Evolutionary conservation across 768 basidiomycete genomes (phyloP).

Genomic region (Sarcodon aspratus): DNA sequence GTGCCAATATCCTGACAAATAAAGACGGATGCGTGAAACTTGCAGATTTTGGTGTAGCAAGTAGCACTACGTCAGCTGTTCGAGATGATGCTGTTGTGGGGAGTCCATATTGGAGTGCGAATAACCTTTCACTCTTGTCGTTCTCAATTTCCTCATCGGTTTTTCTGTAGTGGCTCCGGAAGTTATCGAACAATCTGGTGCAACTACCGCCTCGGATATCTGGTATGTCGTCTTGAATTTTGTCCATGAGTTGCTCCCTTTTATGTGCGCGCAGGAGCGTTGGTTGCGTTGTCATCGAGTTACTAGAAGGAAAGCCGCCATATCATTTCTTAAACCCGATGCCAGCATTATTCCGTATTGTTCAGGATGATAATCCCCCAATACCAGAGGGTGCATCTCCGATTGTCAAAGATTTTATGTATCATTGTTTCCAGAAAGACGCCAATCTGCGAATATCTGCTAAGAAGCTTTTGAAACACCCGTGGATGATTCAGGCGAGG

Average conservation of each 20-base stretch:
- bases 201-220: constrained; percentile 94
- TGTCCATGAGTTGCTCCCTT: background rate
- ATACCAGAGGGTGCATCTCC: constrained; percentile 94
- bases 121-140: background rate
- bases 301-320: constrained; percentile 85
- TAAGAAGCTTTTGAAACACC: constrained; percentile 83
- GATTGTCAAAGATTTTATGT: constrained; percentile 92
- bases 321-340: constrained; percentile 95
- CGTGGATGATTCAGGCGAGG: constrained; percentile 89
- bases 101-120: constrained; percentile 96
- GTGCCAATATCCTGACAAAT: constrained; percentile 96
- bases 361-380: constrained; percentile 95
- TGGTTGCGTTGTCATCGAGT: constrained; percentile 95
- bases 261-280: constrained; percentile 44
- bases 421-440: constrained; percentile 98
- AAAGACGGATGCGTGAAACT: constrained; percentile 98
- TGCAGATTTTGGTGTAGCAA: constrained; percentile 98
- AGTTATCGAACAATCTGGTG: constrained; percentile 96
- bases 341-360: constrained; percentile 97
- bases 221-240: constrained; percentile 43
- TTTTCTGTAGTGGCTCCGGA: constrained; percentile 81
- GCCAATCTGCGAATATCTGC: constrained; percentile 90
- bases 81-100: constrained; percentile 91
- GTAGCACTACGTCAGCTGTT: constrained; percentile 60
- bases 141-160: background rate